These are phyloP conservation scores for Beta lomatogona DNA, from an alignment of 179 eudicot species.

Conservation along the genomic window DNA sequence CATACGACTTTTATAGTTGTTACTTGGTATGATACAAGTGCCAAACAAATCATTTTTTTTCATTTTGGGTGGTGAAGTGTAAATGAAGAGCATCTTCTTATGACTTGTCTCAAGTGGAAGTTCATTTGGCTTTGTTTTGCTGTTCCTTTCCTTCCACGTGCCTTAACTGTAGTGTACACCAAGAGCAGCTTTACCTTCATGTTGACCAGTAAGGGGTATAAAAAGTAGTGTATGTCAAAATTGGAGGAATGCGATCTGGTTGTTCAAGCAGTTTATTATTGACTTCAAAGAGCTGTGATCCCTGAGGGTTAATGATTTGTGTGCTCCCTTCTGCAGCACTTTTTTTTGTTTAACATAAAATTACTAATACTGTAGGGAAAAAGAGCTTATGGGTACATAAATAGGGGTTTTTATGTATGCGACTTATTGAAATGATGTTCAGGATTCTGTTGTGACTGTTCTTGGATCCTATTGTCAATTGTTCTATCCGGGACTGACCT, in stretches of 20 bases:
- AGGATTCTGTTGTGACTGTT: too few relatives aligned
- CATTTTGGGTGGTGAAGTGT: not conserved
- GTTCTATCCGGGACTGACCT: too few relatives aligned
- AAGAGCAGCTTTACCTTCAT: not conserved
- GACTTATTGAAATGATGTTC: too few relatives aligned
- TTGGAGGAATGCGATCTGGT: not conserved
- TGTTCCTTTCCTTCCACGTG: not conserved
- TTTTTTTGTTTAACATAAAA: not conserved
- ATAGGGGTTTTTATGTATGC: too few relatives aligned
- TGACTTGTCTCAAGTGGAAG: not conserved
- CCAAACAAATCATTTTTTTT: too few relatives aligned
- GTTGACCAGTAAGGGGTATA: not conserved
- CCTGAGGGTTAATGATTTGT: not conserved
- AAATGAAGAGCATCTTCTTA: not conserved
- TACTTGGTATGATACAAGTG: too few relatives aligned
- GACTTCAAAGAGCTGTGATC: not conserved
- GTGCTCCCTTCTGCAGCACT: not conserved
- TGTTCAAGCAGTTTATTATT: not conserved
- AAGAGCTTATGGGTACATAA: too few relatives aligned
- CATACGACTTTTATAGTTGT: not conserved
- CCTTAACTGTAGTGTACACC: not conserved
- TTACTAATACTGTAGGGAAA: not conserved
- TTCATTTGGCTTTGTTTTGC: not conserved
- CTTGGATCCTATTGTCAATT: too few relatives aligned
- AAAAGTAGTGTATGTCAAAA: not conserved